Evolutionary conservation across 106 monocot species (phyloP).

Genomic region (Dioscorea zingiberensis): DNA sequence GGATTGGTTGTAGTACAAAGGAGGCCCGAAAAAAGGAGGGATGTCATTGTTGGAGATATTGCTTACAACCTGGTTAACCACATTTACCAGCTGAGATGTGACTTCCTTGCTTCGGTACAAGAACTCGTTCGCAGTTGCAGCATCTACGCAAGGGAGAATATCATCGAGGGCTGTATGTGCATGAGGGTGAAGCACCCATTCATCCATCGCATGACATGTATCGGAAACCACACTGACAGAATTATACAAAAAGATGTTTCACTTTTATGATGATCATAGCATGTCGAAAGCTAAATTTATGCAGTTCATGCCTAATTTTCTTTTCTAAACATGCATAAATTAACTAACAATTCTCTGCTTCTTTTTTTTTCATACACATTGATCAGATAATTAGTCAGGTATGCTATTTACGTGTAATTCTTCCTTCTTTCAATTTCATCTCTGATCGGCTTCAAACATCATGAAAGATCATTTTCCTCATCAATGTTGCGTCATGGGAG

Average conservation of each 20-base stretch:
- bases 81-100: conserved; percentile 32
- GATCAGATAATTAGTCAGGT: too few species aligned
- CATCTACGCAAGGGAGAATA: conserved; percentile 66
- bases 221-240: conserved; percentile 48
- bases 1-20: conserved; percentile 53
- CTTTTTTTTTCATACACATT: too few species aligned
- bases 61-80: conserved; percentile 33
- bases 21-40: conserved; percentile 3
- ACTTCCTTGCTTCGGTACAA: conserved; percentile 39
- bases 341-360: too few species aligned
- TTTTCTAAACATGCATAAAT: too few species aligned
- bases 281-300: too few species aligned
- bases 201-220: conserved; percentile 64
- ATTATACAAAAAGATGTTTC: not conserved
- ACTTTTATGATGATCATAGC: too few species aligned
- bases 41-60: conserved; percentile 39
- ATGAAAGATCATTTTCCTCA: too few species aligned
- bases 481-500: too few species aligned
- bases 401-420: too few species aligned
- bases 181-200: conserved; percentile 60
- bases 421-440: too few species aligned
- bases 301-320: too few species aligned
- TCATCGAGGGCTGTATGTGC: conserved; percentile 64
- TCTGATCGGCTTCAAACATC: too few species aligned
- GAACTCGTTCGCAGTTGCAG: conserved; percentile 35